These are phyloP conservation scores for Lichtheimia ramosa DNA, from an alignment of 371 early-diverging fungal genomes.

Conservation along the genomic window DNA sequence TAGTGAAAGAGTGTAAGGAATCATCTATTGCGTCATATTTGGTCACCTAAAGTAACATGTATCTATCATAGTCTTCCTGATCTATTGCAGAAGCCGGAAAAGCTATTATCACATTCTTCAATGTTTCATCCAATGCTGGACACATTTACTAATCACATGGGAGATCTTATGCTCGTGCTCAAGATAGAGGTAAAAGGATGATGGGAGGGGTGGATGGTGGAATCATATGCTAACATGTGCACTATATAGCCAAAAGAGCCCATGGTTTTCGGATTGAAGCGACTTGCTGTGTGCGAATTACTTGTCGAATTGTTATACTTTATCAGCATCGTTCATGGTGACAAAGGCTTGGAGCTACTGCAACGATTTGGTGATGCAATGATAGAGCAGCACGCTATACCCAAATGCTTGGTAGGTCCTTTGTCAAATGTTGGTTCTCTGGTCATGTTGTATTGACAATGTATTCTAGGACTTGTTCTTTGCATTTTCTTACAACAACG, in stretches of 20 bases:
- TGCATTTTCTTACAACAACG: conserved; percentile 22
- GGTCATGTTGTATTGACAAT: background rate
- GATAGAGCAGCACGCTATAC: conserved; percentile 1
- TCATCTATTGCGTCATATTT: background rate
- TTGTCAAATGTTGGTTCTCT: background rate
- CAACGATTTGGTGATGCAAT: background rate
- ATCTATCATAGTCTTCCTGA: too few species aligned
- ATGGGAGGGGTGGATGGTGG: too few species aligned
- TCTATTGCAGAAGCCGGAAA: too few species aligned
- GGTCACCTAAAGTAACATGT: too few species aligned
- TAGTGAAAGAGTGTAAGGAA: conserved; percentile 4
- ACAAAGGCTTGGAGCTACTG: conserved; percentile 1
- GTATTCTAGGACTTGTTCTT: conserved; percentile 21
- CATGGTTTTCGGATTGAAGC: conserved; percentile 10
- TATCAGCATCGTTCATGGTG: conserved; percentile 2
- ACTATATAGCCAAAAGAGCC: too few species aligned
- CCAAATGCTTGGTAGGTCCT: conserved; percentile 17
- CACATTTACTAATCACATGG: background rate
- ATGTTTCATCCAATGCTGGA: background rate
- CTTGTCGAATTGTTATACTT: conserved; percentile 16
- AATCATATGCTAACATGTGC: too few species aligned
- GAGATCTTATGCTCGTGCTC: background rate
- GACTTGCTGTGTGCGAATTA: conserved; percentile 12
- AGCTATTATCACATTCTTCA: background rate
- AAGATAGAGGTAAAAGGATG: too few species aligned